A percentile compares a stretch with the other conserved stretches of the same genome.
These are phyloP conservation scores for Peterozyma toletana DNA, from an alignment of 805 yeast species.

Conservation along the genomic window DNA sequence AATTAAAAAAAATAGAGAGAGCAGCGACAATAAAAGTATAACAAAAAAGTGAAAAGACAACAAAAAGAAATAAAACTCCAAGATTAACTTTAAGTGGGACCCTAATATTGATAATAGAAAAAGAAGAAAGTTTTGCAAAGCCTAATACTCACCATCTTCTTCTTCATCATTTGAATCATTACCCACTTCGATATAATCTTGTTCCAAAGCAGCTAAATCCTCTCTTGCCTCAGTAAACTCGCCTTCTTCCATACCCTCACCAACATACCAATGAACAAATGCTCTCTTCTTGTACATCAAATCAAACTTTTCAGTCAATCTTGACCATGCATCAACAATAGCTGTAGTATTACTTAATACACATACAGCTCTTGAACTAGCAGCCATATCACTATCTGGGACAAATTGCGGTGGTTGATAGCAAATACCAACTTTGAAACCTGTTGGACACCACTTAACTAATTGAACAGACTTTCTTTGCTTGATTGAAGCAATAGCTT, in stretches of 20 bases:
- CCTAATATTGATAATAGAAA: too few species aligned
- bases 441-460: slow-evolving; percentile 97
- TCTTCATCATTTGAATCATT: slow-evolving; percentile 60
- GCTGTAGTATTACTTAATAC: slow-evolving; percentile 92
- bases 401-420: slow-evolving; percentile 88
- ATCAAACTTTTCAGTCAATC: slow-evolving; percentile 88
- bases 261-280: slow-evolving; percentile 94
- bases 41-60: too few species aligned
- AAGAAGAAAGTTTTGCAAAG: too few species aligned
- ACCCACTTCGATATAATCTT: slow-evolving; percentile 88
- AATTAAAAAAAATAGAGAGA: too few species aligned
- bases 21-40: too few species aligned
- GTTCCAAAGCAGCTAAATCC: slow-evolving; percentile 86
- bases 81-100: too few species aligned
- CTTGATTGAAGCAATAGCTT: slow-evolving; percentile 81
- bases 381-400: slow-evolving; percentile 72
- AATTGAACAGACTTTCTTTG: slow-evolving; percentile 84
- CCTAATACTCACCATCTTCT: slow-evolving; percentile 24
- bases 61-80: too few species aligned
- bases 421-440: slow-evolving; percentile 93
- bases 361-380: slow-evolving; percentile 86
- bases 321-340: slow-evolving; percentile 91
- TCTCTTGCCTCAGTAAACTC: slow-evolving; percentile 94
- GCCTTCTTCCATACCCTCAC: slow-evolving; percentile 98
- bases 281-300: slow-evolving; percentile 94